These are phyloP conservation scores for Fusarium acutatum DNA, from an alignment of 2,329 filamentous ascomycete genomes.

Conservation along the genomic window DNA sequence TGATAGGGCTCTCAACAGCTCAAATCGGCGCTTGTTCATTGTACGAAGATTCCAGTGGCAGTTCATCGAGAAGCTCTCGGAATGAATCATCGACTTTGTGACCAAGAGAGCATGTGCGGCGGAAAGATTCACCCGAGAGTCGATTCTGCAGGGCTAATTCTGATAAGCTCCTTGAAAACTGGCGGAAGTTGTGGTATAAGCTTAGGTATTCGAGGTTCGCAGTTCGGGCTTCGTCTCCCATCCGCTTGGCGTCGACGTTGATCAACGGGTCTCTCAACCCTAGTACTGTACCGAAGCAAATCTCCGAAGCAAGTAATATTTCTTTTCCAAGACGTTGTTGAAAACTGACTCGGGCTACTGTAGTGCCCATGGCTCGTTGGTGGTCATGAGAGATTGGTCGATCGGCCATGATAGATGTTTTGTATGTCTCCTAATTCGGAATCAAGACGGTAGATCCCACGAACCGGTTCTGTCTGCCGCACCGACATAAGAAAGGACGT, in stretches of 20 bases:
- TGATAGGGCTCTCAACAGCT: accelerated
- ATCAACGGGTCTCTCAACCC: background rate
- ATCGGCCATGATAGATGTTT: background rate
- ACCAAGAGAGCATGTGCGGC: background rate
- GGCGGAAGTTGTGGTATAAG: background rate
- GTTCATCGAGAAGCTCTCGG: background rate
- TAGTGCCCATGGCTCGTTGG: background rate
- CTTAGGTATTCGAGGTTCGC: background rate
- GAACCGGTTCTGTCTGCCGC: background rate
- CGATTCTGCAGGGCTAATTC: background rate
- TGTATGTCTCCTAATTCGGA: background rate
- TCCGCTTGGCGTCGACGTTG: background rate
- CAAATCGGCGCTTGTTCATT: background rate
- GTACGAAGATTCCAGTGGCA: background rate
- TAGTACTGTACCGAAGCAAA: background rate
- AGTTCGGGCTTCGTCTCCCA: background rate
- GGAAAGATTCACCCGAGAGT: background rate
- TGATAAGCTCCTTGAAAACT: background rate
- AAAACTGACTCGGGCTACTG: background rate
- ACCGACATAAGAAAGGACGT: background rate
- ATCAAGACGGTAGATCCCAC: background rate
- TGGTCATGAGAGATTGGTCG: background rate
- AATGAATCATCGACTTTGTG: background rate
- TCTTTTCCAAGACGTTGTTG: background rate
- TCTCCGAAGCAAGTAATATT: background rate